A percentile compares a stretch with the other conserved stretches of the same genome.
These are phyloP conservation scores for Clonostachys rosea DNA, from an alignment of 2,329 filamentous ascomycete species.

Conservation along the genomic window DNA sequence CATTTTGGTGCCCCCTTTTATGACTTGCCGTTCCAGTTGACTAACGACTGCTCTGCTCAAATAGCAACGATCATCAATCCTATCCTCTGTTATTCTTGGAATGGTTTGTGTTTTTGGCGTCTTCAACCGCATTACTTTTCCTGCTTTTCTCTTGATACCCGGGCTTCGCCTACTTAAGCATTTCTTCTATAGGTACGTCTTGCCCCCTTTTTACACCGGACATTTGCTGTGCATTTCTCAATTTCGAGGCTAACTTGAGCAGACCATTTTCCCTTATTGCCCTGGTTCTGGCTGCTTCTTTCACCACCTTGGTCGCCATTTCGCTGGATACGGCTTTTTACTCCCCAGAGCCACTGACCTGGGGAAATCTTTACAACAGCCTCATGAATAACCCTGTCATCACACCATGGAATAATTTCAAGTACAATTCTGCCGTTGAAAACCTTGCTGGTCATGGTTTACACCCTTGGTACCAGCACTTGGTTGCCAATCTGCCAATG, in stretches of 20 bases:
- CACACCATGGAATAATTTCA: slow-evolving; percentile 73
- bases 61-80: slow-evolving; percentile 68
- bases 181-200: slow-evolving; percentile 70
- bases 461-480: slow-evolving; percentile 75
- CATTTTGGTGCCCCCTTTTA: slow-evolving; percentile 1
- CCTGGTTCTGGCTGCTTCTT: slow-evolving; percentile 58
- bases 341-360: slow-evolving; percentile 54
- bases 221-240: neutral
- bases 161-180: slow-evolving; percentile 79
- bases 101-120: slow-evolving; percentile 79
- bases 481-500: slow-evolving; percentile 64
- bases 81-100: slow-evolving; percentile 74
- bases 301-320: slow-evolving; percentile 70
- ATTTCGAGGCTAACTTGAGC: neutral
- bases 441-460: slow-evolving; percentile 74
- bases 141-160: slow-evolving; percentile 84
- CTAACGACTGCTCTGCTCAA: slow-evolving; percentile 2
- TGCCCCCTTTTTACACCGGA: neutral
- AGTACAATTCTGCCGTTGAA: slow-evolving; percentile 65
- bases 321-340: slow-evolving; percentile 86
- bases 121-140: slow-evolving; percentile 97
- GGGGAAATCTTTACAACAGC: slow-evolving; percentile 48
- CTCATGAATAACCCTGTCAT: slow-evolving; percentile 58
- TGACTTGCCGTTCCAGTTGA: slow-evolving; percentile 6
- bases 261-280: slow-evolving; percentile 58